Evolutionary conservation across 2,329 filamentous ascomycete species (phyloP).

Genomic region (Aspergillus uvarum): DNA sequence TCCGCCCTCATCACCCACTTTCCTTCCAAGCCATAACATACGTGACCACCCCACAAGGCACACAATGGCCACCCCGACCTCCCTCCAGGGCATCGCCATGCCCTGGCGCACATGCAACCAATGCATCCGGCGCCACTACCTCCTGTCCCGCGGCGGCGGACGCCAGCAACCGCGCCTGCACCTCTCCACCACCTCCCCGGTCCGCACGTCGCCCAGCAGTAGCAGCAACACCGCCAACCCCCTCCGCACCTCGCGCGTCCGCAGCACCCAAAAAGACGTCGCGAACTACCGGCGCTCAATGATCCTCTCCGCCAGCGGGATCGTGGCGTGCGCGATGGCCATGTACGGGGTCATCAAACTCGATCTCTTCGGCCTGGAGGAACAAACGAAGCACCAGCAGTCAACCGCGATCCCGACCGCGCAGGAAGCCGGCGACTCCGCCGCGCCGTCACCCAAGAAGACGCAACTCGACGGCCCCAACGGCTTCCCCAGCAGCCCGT

Average conservation of each 20-base stretch:
- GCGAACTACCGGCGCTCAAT: conserved; percentile 35
- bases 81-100: conserved; percentile 9
- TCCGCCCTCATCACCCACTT: neutral
- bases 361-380: conserved; percentile 30
- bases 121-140: conserved; percentile 25
- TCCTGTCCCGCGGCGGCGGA: neutral
- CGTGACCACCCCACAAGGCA: conserved; percentile 3
- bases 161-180: conserved; percentile 16
- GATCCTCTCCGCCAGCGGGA: conserved; percentile 36
- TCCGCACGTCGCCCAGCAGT: conserved; percentile 24
- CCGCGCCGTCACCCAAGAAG: neutral
- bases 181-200: conserved; percentile 29
- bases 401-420: neutral
- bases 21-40: neutral
- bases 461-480: conserved; percentile 44
- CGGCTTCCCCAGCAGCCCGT: conserved; percentile 36
- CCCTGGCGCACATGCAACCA: conserved; percentile 31
- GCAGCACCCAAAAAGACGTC: conserved; percentile 24
- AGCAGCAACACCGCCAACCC: conserved; percentile 30
- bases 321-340: conserved; percentile 38
- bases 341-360: conserved; percentile 44
- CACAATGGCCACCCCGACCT: conserved; percentile 12
- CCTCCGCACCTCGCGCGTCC: conserved; percentile 27
- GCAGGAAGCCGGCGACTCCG: neutral
- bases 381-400: neutral